phyloP scores from a whole-genome alignment of 768 basidiomycete genomes.

The Rhodotorula kratochvilovae region DNA sequence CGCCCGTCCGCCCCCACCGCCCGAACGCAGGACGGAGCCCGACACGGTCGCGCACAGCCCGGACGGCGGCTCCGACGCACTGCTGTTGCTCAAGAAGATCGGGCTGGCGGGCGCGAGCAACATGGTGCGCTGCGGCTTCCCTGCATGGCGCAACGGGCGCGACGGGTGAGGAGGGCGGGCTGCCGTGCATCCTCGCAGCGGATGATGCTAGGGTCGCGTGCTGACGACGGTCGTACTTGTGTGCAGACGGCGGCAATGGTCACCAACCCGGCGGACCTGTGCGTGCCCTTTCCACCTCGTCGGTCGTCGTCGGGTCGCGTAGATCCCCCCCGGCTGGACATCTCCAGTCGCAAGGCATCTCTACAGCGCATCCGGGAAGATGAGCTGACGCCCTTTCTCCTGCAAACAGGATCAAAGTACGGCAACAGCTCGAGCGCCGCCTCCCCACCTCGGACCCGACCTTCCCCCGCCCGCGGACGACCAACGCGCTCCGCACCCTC shows the following conservation, averaged over 20 bases:
- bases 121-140: conserved; percentile 6
- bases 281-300: background rate
- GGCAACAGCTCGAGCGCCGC: conserved; percentile 39
- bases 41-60: background rate
- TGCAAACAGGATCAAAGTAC: conserved; percentile 38
- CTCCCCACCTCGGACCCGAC: conserved; percentile 2
- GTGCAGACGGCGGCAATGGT: conserved; percentile 21
- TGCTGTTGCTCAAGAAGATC: conserved; percentile 19
- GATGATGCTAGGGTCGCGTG: background rate
- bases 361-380: background rate
- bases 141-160: background rate
- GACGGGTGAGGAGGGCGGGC: too few relatives aligned
- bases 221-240: background rate
- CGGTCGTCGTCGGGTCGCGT: too few relatives aligned
- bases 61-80: background rate
- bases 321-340: too few relatives aligned
- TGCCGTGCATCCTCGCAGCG: too few relatives aligned
- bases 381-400: too few relatives aligned
- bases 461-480: conserved; percentile 16
- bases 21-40: background rate
- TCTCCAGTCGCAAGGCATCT: too few relatives aligned
- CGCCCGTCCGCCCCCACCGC: background rate
- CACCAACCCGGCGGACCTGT: conserved; percentile 37
- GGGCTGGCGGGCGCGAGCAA: conserved; percentile 25
- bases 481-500: conserved; percentile 31